Percentiles rank a stretch among this genome's conserved stretches.
Evolutionary conservation across 2,329 filamentous ascomycete species (phyloP).

Genomic region (Trichoderma brevicompactum): DNA sequence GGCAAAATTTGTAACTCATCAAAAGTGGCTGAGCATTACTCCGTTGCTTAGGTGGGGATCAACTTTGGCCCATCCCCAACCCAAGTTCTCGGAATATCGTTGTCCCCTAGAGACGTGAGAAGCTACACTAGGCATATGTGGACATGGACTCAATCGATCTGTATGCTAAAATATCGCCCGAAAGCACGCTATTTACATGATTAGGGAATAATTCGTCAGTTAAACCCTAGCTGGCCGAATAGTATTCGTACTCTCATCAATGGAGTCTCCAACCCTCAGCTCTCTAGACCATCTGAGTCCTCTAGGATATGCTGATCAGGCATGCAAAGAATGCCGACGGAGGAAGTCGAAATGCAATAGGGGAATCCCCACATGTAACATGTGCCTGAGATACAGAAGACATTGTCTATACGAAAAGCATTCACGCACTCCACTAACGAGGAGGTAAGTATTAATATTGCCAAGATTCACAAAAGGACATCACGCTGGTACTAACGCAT

Average conservation of each 20-base stretch:
- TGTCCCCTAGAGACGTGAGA: too few species aligned
- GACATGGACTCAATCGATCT: too few species aligned
- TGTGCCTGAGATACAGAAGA: conserved; percentile 49
- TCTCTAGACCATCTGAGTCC: background rate
- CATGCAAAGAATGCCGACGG: conserved; percentile 48
- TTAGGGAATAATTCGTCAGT: too few species aligned
- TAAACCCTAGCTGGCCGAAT: too few species aligned
- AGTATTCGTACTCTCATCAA: background rate
- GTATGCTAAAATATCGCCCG: too few species aligned
- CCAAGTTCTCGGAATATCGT: too few species aligned
- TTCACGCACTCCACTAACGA: conserved; percentile 52
- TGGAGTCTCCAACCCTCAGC: background rate
- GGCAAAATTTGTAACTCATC: too few species aligned
- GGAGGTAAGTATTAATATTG: conserved; percentile 42
- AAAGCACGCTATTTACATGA: too few species aligned
- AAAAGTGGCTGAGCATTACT: too few species aligned
- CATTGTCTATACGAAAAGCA: conserved; percentile 56
- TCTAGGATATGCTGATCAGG: conserved; percentile 38
- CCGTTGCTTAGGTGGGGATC: too few species aligned
- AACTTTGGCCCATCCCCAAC: too few species aligned
- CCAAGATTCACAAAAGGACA: background rate
- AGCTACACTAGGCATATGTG: too few species aligned
- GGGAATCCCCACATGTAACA: conserved; percentile 44
- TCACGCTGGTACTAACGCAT: conserved; percentile 24
- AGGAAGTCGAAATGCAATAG: conserved; percentile 48